phyloP scores from a whole-genome alignment of 2,329 filamentous ascomycete genomes.

The Aphanocladium album region DNA sequence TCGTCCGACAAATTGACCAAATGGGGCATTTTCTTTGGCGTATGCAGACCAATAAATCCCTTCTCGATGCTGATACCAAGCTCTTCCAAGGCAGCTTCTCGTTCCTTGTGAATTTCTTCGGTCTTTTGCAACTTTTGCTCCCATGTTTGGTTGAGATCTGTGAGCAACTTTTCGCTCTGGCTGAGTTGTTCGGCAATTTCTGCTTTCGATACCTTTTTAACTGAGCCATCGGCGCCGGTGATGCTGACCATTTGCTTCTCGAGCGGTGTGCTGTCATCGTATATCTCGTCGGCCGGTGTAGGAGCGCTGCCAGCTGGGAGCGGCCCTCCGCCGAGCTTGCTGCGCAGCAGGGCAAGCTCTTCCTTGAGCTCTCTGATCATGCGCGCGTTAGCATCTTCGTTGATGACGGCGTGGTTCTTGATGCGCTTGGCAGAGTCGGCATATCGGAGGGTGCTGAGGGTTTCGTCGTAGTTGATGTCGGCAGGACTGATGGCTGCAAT shows the following conservation, averaged over 20 bases:
- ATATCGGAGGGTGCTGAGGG: conserved; percentile 89
- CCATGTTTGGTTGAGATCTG: conserved; percentile 97
- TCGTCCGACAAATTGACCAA: conserved; percentile 96
- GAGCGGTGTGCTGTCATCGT: conserved; percentile 84
- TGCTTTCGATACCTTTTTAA: conserved; percentile 96
- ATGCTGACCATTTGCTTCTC: conserved; percentile 97
- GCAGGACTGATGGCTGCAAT: conserved; percentile 97
- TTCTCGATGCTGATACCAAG: conserved; percentile 98
- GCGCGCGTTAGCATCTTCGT: conserved; percentile 96
- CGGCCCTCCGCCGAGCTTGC: conserved; percentile 67
- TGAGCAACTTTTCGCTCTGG: conserved; percentile 93
- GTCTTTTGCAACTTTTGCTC: conserved; percentile 94
- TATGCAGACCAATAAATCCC: conserved; percentile 90
- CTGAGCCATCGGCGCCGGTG: conserved; percentile 72
- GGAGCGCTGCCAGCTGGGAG: conserved; percentile 41
- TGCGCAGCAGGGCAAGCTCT: conserved; percentile 77
- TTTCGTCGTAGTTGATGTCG: conserved; percentile 99
- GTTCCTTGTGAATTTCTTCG: conserved; percentile 95
- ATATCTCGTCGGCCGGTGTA: conserved; percentile 69
- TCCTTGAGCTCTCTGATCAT: conserved; percentile 99
- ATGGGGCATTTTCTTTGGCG: conserved; percentile 99
- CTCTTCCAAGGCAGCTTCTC: conserved; percentile 90
- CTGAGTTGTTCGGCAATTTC: conserved; percentile 95
- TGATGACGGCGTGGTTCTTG: conserved; percentile 99
- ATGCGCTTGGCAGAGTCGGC: conserved; percentile 97